Evolutionary conservation across 1,284 basidiomycete genomes (phyloP).

Genomic region (Ganoderma lucidum): DNA sequence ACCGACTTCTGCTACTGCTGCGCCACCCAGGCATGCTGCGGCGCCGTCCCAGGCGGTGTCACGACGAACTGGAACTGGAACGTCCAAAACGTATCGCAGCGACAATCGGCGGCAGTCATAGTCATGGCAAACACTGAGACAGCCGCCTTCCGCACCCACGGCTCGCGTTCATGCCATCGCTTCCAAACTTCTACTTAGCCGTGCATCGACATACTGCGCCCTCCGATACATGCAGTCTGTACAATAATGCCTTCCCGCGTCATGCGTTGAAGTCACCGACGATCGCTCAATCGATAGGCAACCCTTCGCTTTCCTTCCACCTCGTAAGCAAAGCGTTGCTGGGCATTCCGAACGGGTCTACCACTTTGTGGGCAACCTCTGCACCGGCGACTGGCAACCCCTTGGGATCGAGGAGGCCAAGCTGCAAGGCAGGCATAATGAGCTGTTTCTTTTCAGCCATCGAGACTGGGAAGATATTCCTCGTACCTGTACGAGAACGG

Average conservation of each 20-base stretch:
- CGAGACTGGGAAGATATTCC: too few species aligned
- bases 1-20: not conserved
- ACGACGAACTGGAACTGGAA: not conserved
- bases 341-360: slow-evolving; percentile 52
- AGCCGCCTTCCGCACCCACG: not conserved
- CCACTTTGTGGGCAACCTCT: slow-evolving; percentile 49
- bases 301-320: slow-evolving; percentile 52
- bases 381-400: slow-evolving; percentile 49
- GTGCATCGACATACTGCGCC: not conserved
- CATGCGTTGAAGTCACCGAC: not conserved
- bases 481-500: slow-evolving; percentile 50
- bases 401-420: slow-evolving; percentile 46
- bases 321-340: slow-evolving; percentile 48
- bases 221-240: not conserved
- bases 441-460: not conserved
- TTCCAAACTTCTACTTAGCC: not conserved
- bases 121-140: not conserved
- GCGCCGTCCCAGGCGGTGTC: not conserved
- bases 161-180: not conserved
- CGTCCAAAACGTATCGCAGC: not conserved
- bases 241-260: not conserved
- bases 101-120: not conserved
- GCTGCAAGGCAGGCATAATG: slow-evolving; percentile 33
- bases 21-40: not conserved
- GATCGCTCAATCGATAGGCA: slow-evolving; percentile 39